A percentile compares a stretch with the other conserved stretches of the same genome.
Conservation (phyloP, 345 rosid species). For the Kandelia obovata region DNA sequence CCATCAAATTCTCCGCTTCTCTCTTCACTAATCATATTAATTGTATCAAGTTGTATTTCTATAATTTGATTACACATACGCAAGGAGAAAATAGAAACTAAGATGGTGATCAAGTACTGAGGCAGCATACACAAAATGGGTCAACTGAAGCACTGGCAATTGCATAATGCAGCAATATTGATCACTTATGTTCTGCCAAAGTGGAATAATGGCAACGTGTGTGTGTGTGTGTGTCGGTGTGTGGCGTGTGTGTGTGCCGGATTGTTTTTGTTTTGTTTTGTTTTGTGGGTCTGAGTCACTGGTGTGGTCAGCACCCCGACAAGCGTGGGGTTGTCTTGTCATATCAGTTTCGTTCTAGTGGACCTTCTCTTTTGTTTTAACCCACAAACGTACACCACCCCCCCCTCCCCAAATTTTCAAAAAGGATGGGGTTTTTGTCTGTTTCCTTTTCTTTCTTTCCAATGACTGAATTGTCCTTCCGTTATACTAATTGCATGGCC, state of each 20-base stretch:
- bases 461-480: too few species aligned
- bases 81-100: background rate
- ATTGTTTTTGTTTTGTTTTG: too few species aligned
- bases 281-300: too few species aligned
- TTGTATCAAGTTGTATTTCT: too few species aligned
- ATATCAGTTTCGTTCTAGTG: constrained; percentile 21
- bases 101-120: background rate
- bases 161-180: background rate
- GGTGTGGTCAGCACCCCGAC: constrained; percentile 29
- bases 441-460: too few species aligned
- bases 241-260: background rate
- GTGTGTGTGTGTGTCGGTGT: background rate
- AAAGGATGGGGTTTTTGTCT: too few species aligned
- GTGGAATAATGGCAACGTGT: constrained; percentile 2
- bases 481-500: too few species aligned
- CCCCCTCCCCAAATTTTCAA: too few species aligned
- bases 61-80: background rate
- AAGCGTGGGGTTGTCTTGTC: constrained; percentile 47
- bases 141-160: constrained; percentile 3
- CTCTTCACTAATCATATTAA: too few species aligned
- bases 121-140: background rate
- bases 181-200: background rate
- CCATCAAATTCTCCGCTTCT: too few species aligned
- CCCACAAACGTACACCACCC: background rate
- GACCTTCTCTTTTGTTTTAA: constrained; percentile 10